Evolutionary conservation across 805 yeast genomes (phyloP).

Genomic region (Zygotorulaspora danielsina): DNA sequence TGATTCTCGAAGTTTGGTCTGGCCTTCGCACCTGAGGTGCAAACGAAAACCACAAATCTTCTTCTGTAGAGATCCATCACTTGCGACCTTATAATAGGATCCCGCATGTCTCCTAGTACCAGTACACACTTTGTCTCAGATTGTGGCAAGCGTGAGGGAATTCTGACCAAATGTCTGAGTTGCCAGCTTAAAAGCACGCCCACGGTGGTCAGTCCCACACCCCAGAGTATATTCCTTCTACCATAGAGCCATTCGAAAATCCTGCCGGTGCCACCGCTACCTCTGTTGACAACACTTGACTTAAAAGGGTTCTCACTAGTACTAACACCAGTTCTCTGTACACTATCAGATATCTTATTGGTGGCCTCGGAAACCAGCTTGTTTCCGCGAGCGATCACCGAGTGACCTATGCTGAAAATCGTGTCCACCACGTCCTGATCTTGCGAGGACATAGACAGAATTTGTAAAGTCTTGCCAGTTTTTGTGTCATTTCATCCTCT

Average conservation of each 20-base stretch:
- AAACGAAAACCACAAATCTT: conserved; percentile 32
- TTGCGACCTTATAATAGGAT: conserved; percentile 35
- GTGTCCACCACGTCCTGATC: conserved; percentile 27
- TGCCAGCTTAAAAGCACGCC: conserved; percentile 18
- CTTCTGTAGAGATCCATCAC: conserved; percentile 36
- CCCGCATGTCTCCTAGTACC: conserved; percentile 34
- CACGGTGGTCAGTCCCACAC: conserved; percentile 19
- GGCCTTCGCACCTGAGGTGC: conserved; percentile 26
- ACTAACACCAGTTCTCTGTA: conserved; percentile 1
- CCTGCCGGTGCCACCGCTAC: background rate
- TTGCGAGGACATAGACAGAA: conserved; percentile 8
- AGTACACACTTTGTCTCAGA: conserved; percentile 21
- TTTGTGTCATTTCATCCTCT: background rate
- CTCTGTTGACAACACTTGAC: background rate
- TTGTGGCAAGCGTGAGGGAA: conserved; percentile 20
- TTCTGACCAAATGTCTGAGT: conserved; percentile 7
- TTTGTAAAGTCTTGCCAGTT: background rate
- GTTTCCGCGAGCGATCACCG: conserved; percentile 12
- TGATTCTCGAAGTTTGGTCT: conserved; percentile 14
- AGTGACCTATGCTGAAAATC: conserved; percentile 22
- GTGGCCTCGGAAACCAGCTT: conserved; percentile 12
- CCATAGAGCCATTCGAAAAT: conserved; percentile 1
- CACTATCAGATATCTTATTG: conserved; percentile 7
- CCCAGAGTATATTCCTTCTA: conserved; percentile 8
- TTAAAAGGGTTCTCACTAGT: background rate